Evolutionary conservation across 1,284 basidiomycete genomes (phyloP), one percentile per base, ranked within the genome.

Genomic region (Tausonia pullulans): DNA sequence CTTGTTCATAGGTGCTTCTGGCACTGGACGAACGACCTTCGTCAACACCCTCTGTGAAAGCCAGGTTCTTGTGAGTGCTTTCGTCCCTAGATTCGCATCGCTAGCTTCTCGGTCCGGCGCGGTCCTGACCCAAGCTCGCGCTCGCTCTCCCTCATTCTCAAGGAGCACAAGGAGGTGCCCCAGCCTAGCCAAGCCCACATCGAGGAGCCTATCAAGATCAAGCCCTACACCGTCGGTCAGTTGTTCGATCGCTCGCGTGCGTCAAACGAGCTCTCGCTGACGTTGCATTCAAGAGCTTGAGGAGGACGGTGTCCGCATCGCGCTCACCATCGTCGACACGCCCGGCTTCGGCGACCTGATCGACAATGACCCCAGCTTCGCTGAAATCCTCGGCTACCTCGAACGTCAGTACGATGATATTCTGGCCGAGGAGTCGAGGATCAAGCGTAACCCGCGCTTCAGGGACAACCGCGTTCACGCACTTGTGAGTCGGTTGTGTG

Each of bases 351-450:
- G 95, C 60, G 94, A 98, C 79, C 95, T 95, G 76, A 95, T 98
- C 74, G 92, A 99, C 81, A 98, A 98, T 74, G 94, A 97, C 79
- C 92, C 91, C 70, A 95, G 92, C 67, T 96, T 96, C 79, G 87
- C 90, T 74, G 95, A 98, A 78, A 98, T 99, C 71, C 87, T 95
- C 64, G 90, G 90, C 68, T 86, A 98, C 79, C 87, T 99, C 68
- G 96, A 99, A 77, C 87, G 95, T 68, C 95, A 98, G 84, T 98
- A 98, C 79, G 96, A 98, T 71, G 95, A 98, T 73, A 97, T 98
- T 76, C 82, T 99, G 68, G 93, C 95, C 9, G 95, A 98, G 77
- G 96, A 99, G 80, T 95, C 91, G 68, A 86, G 96, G 73, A 98
- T 98, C 81, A 98, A 97, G 81, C 95, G 96, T 83, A 98, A 98